Conservation (phyloP, 768 basidiomycete genomes). For the Pleurotus platypus region DNA sequence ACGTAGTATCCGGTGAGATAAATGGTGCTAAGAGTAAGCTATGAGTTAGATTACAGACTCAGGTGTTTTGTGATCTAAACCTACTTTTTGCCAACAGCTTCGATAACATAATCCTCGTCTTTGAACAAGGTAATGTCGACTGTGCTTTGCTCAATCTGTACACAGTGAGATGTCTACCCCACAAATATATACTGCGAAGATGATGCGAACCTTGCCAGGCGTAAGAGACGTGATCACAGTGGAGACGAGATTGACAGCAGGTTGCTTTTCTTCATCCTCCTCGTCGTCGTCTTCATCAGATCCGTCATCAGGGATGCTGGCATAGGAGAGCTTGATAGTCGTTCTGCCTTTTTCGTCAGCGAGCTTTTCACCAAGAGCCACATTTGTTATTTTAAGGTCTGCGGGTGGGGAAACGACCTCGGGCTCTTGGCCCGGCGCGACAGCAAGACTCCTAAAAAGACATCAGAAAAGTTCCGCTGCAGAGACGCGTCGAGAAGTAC, state of each 20-base stretch:
- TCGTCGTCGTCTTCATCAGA: slow-evolving; percentile 40
- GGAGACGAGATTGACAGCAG: slow-evolving; percentile 24
- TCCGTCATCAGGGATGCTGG: slow-evolving; percentile 40
- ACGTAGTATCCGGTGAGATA: slow-evolving; percentile 86
- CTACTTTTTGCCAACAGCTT: slow-evolving; percentile 81
- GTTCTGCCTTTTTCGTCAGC: slow-evolving; percentile 57
- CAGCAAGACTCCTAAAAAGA: slow-evolving; percentile 51
- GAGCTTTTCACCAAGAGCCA: slow-evolving; percentile 73
- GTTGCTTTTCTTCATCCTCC: slow-evolving; percentile 18
- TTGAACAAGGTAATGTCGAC: slow-evolving; percentile 70
- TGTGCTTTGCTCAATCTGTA: slow-evolving; percentile 72
- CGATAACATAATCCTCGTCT: slow-evolving; percentile 62
- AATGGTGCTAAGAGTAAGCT: slow-evolving; percentile 44
- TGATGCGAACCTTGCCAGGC: slow-evolving; percentile 64
- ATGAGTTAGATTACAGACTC: slow-evolving; percentile 5
- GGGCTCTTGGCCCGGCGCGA: slow-evolving; percentile 52
- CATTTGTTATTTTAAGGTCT: slow-evolving; percentile 80
- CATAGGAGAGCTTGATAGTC: slow-evolving; percentile 56
- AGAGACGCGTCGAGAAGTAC: slow-evolving; percentile 38
- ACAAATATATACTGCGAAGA: not conserved
- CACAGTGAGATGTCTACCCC: too few species aligned
- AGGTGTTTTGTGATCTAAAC: slow-evolving; percentile 11
- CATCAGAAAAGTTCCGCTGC: slow-evolving; percentile 2
- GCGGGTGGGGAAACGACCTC: slow-evolving; percentile 55
- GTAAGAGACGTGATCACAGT: slow-evolving; percentile 78